Evolutionary conservation across 2,329 filamentous ascomycete genomes (phyloP), one percentile per base, ranked within the genome.

Genomic region (Allantophomopsis cytisporea): DNA sequence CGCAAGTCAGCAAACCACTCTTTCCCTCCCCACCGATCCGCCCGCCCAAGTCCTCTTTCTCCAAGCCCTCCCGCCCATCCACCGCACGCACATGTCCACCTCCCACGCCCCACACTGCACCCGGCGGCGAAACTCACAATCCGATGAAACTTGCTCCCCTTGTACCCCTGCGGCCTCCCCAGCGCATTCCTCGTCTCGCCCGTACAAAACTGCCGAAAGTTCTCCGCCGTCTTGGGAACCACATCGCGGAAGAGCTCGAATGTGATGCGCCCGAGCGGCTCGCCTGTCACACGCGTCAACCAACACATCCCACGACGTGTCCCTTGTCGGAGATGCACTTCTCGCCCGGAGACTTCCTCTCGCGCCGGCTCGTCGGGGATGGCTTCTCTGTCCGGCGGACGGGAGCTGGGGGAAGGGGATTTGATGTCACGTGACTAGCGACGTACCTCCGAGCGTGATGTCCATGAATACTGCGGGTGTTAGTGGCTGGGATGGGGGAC

Each of bases 131-230:
- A 40, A 67, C 81, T 52, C 62, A 93, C 86, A 51, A 96, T 85
- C 42, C 91, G 80, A 62, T 96, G 91, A 54, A 96, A 95, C 60
- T 86, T 93, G 65, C 76, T 82, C 39, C 84, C 83, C 64, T 95
- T 96, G 71, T 95, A 98, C 46, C 91, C 91, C 56, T 93, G 83
- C 1, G 88, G 82, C 45, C 78, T 71, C 28, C 86, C 85, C 8
- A 76, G 71, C 38, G 73, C 60, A 55, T 83, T 83, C 63, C 87
- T 94, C 48, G 73, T 79, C 66, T 96, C 89, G 51, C 91, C 91
- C 0, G 89, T 96, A 64, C 88, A 95, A 64, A 94, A 94, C 56
- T 93, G 86, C 36, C 88, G 83, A 60, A 98, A 96, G 66, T 96
- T 96, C 61, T 96, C 91, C 21, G 87, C 85, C 7, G 91, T 96